These are phyloP conservation scores for Mycena galopus DNA, from an alignment of 768 basidiomycete genomes.

Conservation along the genomic window DNA sequence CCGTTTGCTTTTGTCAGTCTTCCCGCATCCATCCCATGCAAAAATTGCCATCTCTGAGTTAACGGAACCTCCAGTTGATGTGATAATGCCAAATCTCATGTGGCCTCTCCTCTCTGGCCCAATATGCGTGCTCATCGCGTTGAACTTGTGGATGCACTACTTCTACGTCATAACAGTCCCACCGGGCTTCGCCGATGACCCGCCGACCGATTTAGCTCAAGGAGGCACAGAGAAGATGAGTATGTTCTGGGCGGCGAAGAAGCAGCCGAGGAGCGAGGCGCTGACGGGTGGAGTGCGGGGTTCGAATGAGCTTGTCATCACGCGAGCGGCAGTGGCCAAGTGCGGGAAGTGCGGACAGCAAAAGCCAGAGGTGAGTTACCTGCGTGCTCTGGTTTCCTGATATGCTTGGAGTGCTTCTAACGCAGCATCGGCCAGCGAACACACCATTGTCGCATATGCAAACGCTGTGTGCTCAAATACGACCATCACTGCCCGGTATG, in stretches of 20 bases:
- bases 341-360: slow-evolving; percentile 78
- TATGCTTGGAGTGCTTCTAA: background rate
- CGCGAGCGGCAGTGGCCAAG: slow-evolving; percentile 66
- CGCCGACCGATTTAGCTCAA: slow-evolving; percentile 52
- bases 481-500: slow-evolving; percentile 93
- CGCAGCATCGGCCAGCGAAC: slow-evolving; percentile 70
- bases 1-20: slow-evolving; percentile 84
- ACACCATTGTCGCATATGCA: slow-evolving; percentile 94
- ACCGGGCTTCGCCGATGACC: slow-evolving; percentile 85
- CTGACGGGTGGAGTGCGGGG: slow-evolving; percentile 63
- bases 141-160: slow-evolving; percentile 87
- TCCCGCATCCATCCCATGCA: background rate
- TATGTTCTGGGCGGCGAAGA: slow-evolving; percentile 68
- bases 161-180: slow-evolving; percentile 84
- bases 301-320: slow-evolving; percentile 62
- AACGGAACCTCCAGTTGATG: too few relatives aligned
- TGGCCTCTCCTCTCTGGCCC: slow-evolving; percentile 73
- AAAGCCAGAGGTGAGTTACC: slow-evolving; percentile 74
- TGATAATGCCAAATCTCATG: slow-evolving; percentile 77
- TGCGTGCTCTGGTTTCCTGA: background rate
- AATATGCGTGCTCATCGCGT: slow-evolving; percentile 77
- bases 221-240: slow-evolving; percentile 52
- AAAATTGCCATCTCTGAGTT: too few relatives aligned
- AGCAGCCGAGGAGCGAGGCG: slow-evolving; percentile 40
- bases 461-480: slow-evolving; percentile 89